Evolutionary conservation across 2,329 filamentous ascomycete species (phyloP), one percentile per base, ranked within the genome.

Genomic region (Sclerotinia trifoliorum): DNA sequence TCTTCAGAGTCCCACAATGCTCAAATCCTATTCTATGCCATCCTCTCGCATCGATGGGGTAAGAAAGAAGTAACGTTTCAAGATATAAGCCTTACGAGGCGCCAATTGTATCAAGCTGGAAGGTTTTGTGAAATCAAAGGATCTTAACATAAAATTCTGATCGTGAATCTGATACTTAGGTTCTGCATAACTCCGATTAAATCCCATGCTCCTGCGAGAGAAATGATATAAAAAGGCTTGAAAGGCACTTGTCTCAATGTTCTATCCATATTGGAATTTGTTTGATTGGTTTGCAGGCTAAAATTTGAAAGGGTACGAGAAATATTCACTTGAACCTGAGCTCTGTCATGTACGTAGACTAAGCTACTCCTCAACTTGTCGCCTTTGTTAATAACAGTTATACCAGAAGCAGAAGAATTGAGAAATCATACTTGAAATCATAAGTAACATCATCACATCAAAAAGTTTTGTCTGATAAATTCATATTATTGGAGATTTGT

Each of bases 21-120:
- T 24, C 6, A 15, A 6, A 44, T 55, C 15, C 62, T 32, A 65
- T 5, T 21, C 6, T 67, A 81, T 57, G 79, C 78, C 10, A 80
- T 80, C 52, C 75, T 81, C 13, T 80, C 79, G 0, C 79, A 81
- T 62, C 77, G 75, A 2, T 80, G 79, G 79, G 75, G 73, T 1
- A 60, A 69, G 26, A 73, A 75, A 26, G 78, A 78, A 67, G 73
- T 79, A 29, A 77, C 75, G 3, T 76, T 79, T 44, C 71, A 78
- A 58, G 75, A 52, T 15, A 46, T n/a, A n/a, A n/a, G n/a, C n/a
- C n/a, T n/a, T 54, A 32, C 44, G 49, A 67, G 39, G 6, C 3
- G 44, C 58, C 4, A 57, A 32, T 24, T 2, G 13, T 32, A 56
- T 56, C 29, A 13, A 21, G n/a, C 35, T 7, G 11, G n/a, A 39